Base-by-base conservation (phyloP, 208 protist species). In the Strigomonas culicis region DNA sequence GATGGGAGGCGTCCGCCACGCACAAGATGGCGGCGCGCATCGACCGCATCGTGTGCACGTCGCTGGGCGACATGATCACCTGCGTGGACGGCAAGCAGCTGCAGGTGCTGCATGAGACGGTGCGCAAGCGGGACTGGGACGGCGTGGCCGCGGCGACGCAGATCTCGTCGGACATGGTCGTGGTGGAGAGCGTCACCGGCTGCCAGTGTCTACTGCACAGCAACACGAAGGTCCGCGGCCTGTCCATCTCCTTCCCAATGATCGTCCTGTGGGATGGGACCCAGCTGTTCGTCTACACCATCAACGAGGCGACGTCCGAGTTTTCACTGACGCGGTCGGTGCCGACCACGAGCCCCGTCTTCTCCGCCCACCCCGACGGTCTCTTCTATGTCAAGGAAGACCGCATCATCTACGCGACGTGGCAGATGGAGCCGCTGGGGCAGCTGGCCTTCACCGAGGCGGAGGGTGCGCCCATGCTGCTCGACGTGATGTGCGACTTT, bases 401-500 rank as follows among this genome's bases (percentile, higher is more conserved):
- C 66, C 86, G 79, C 49, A 79, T 97, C 41, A 63, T 90, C 4
- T 90, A 96, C 68, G 61, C 75, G 44, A 94, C 77, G 51, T 75
- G 95, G 62, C 82, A 96, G 74, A 75, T 94, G 19, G 62, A 85
- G 7, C 78, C 70, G 15, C 80, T 97, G 55, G 75, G 77, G 6
- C 88, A 95, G 56, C 59, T 98, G 28, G 78, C 85, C 36, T 94
- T 97, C 67, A 90, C 82, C n/a, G 90, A 93, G 64, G 47, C 74
- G 2, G 90, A 97, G 67, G 92, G 94, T 19, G 64, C 71, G 15
- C 88, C 90, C n/a, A 80, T 77, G 22, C 67, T 90, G 21, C 74
- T 97, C 25, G 84, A 95, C 75, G 80, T 96, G 41, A 95, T 93
- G 84, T 80, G 84, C 63, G 91, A 97, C 68, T 94, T 86, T 68